Percentiles rank a stretch among this genome's conserved stretches.
phyloP scores from a whole-genome alignment of 345 rosid species.

The Melaleuca quinquenervia region DNA sequence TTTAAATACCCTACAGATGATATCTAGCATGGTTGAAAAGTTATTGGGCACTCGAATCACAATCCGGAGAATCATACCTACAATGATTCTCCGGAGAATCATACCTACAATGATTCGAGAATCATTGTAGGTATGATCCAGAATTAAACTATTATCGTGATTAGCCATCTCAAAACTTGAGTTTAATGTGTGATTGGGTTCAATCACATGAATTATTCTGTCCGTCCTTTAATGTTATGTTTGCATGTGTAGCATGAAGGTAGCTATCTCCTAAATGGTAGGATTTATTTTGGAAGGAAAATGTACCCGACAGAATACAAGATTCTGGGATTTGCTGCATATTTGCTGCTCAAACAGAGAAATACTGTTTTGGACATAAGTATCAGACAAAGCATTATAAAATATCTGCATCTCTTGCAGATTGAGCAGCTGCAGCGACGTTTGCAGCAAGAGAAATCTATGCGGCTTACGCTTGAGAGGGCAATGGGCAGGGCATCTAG shows the following conservation, averaged over 20 bases:
- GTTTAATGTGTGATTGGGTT: neutral
- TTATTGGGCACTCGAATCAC: neutral
- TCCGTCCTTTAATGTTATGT: neutral
- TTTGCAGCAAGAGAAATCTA: conserved; percentile 74
- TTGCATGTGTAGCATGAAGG: neutral
- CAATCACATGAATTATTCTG: neutral
- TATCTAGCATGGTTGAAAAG: neutral
- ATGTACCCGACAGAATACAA: neutral
- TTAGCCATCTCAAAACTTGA: neutral
- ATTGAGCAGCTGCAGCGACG: conserved; percentile 70
- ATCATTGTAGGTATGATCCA: neutral
- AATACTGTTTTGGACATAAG: neutral
- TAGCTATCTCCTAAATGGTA: neutral
- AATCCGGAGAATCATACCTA: neutral
- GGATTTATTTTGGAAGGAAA: neutral
- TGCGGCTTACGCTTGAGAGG: conserved; percentile 65
- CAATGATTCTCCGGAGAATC: too few species aligned
- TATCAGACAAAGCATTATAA: neutral
- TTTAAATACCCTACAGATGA: neutral
- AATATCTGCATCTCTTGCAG: conserved; percentile 19
- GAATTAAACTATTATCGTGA: neutral
- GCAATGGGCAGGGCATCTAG: conserved; percentile 89
- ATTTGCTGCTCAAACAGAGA: neutral
- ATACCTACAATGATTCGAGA: too few species aligned
- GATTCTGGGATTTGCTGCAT: neutral